These are phyloP conservation scores for Hysterium pulicare DNA, from an alignment of 2,329 filamentous ascomycete genomes.

Conservation along the genomic window DNA sequence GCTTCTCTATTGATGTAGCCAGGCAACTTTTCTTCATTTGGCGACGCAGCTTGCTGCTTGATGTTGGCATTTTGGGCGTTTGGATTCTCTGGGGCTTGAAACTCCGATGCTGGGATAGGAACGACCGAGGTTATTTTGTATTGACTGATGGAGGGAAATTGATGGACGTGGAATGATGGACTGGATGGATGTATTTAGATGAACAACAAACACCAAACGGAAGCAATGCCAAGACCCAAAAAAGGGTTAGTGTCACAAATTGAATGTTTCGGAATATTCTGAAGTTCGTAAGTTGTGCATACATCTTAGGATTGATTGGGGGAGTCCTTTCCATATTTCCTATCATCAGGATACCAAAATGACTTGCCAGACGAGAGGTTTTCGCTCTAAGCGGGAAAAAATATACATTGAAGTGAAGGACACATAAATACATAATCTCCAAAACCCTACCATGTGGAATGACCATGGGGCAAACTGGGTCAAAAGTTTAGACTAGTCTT, in stretches of 20 bases:
- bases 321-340: no score
- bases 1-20: no score
- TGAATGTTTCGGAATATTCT: background rate
- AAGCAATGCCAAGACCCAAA: background rate
- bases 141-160: background rate
- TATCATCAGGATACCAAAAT: no score
- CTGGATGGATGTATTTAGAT: background rate
- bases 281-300: no score
- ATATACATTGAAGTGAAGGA: background rate
- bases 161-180: background rate
- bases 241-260: background rate
- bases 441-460: no score
- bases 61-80: background rate
- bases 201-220: background rate
- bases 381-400: no score
- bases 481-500: conserved; percentile 4
- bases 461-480: no score
- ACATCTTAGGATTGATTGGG: no score
- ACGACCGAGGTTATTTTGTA: background rate
- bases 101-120: no score
- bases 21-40: background rate
- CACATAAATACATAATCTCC: background rate
- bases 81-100: no score
- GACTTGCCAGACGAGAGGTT: no score
- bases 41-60: background rate